Evolutionary conservation across 108 stramenopile genomes (phyloP), one percentile per base, ranked within the genome.

Genomic region (Cyclostephanos tholiformis): DNA sequence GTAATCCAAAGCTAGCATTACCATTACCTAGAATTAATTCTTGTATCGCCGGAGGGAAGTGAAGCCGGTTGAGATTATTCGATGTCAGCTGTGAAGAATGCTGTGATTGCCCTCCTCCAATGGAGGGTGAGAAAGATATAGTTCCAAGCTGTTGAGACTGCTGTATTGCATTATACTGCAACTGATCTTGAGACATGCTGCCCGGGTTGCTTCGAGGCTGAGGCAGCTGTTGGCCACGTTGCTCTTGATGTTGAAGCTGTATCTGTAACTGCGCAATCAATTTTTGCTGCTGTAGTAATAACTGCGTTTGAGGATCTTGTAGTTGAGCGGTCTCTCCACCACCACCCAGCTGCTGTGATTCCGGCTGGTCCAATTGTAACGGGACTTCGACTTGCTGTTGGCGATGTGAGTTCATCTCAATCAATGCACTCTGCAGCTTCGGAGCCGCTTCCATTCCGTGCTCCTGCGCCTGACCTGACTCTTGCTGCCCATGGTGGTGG

Each of bases 181-280:
- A 12, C 26, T 57, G 56, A 22, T 20, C 10, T 51, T 17, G 50
- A 10, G 20, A 20, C 20, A 51, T 51, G 50, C 36, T 36, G 6
- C 50, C 50, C 4, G 50, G 7, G 10, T 51, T 51, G 20, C 10
- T 51, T 51, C 50, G 7, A 51, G 76, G 7, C 43, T 20, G 19
- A 57, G 57, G 48, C 64, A 66, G 65, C 79, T 69, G 57, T 76
- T 73, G 61, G 71, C 57, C 60, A 58, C 17, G 27, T 12, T 57
- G 56, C 25, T 57, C 23, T 46, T 76, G 75, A 49, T 76, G 69
- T 23, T 76, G 75, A 35, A 63, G 69, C 62, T 69, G 75, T 22
- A 23, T 58, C 62, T 76, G 75, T 20, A 63, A 61, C 27, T 71
- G 75, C 49, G 41, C 27, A 35, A 63, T 63, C 46, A 53, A 64